Percentiles rank a stretch among this genome's conserved stretches.
phyloP scores from a whole-genome alignment of 2,329 filamentous ascomycete species.

The Helotiales sp. region DNA sequence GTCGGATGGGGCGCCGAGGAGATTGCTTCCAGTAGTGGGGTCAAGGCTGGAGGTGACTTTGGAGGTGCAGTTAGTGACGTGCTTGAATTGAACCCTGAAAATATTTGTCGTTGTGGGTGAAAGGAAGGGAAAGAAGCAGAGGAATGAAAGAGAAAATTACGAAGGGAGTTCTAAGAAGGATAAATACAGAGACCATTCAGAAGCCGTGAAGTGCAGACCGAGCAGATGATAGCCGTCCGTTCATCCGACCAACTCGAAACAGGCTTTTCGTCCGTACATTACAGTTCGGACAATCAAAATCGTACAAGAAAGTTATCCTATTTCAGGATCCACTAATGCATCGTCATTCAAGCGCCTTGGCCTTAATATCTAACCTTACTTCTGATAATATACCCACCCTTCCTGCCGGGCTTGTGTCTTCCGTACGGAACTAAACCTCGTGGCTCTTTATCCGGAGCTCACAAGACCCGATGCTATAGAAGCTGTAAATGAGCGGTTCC shows the following conservation, averaged over 20 bases:
- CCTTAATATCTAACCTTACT: constrained; percentile 1
- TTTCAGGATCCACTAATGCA: not conserved
- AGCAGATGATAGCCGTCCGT: not conserved
- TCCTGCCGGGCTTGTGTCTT: no score
- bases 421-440: no score
- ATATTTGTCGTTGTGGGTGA: not conserved
- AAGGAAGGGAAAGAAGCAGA: not conserved
- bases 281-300: not conserved
- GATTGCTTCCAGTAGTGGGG: constrained; percentile 4
- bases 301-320: not conserved
- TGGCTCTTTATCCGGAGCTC: not conserved
- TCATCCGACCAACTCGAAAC: not conserved
- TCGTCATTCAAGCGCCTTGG: not conserved
- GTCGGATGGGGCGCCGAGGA: constrained; percentile 3
- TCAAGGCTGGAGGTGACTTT: not conserved
- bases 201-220: not conserved
- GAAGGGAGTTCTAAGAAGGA: not conserved
- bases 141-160: not conserved
- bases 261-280: not conserved
- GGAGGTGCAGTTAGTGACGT: not conserved
- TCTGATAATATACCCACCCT: not conserved
- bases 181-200: not conserved
- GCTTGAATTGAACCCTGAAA: not conserved
- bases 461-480: constrained; percentile 1
- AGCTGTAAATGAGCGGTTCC: not conserved